These are phyloP conservation scores for Steccherinum ochraceum DNA, from an alignment of 768 basidiomycete species.

Conservation along the genomic window DNA sequence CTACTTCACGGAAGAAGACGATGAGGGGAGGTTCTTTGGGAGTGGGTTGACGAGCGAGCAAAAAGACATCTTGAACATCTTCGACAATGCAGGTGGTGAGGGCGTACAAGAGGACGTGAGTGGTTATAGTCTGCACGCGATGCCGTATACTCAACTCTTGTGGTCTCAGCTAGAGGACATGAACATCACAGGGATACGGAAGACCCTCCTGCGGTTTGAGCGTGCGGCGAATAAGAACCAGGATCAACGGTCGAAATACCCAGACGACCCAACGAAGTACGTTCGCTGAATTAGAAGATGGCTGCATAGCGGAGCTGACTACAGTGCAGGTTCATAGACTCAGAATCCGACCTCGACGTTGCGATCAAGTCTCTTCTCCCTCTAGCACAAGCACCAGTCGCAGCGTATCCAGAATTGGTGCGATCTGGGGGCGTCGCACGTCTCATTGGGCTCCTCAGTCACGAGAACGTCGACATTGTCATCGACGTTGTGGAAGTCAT, in stretches of 20 bases:
- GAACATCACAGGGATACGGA: slow-evolving; percentile 63
- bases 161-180: slow-evolving; percentile 57
- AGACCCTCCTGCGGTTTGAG: slow-evolving; percentile 76
- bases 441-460: slow-evolving; percentile 81
- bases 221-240: slow-evolving; percentile 91
- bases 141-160: slow-evolving; percentile 7
- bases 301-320: too few species aligned
- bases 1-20: slow-evolving; percentile 87
- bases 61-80: slow-evolving; percentile 93
- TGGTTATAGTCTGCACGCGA: slow-evolving; percentile 5
- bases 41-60: slow-evolving; percentile 90
- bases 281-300: too few species aligned
- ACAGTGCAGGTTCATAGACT: slow-evolving; percentile 85
- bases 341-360: slow-evolving; percentile 89
- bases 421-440: slow-evolving; percentile 62
- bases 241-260: slow-evolving; percentile 93
- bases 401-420: slow-evolving; percentile 88
- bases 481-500: slow-evolving; percentile 91
- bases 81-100: slow-evolving; percentile 68
- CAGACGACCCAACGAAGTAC: slow-evolving; percentile 87
- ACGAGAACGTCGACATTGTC: slow-evolving; percentile 97
- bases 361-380: slow-evolving; percentile 86
- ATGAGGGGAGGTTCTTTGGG: slow-evolving; percentile 89
- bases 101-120: slow-evolving; percentile 61
- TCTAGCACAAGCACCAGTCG: slow-evolving; percentile 73